Percentiles rank a stretch among this genome's conserved stretches.
These are phyloP conservation scores for Phycomyces blakesleeanus DNA, from an alignment of 192 early-diverging fungal species.

Conservation along the genomic window DNA sequence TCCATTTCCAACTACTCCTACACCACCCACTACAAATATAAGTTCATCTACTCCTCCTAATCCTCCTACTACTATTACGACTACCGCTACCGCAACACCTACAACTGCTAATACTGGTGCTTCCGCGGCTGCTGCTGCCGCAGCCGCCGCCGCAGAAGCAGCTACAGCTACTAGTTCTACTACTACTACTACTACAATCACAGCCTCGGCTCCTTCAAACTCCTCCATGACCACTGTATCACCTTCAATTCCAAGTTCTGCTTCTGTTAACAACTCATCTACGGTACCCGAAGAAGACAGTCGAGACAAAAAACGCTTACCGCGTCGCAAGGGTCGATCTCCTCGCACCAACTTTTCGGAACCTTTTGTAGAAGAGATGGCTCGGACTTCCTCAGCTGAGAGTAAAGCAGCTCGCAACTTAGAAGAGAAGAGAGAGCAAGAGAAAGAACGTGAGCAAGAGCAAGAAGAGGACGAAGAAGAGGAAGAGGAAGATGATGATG, in stretches of 20 bases:
- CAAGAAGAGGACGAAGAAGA: constrained; percentile 12
- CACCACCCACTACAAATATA: constrained; percentile 16
- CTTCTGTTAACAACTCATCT: background rate
- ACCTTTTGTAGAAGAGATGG: too few species aligned
- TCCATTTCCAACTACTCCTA: constrained; percentile 23
- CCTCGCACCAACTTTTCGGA: background rate
- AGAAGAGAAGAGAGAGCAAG: constrained; percentile 9
- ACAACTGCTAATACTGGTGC: too few species aligned
- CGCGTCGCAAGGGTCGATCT: constrained; percentile 16
- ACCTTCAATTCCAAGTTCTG: background rate
- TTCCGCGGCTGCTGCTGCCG: too few species aligned
- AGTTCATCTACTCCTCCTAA: too few species aligned
- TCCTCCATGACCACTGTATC: background rate
- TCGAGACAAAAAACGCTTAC: background rate
- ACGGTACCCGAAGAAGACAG: background rate
- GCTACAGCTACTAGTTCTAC: too few species aligned
- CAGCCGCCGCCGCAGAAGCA: too few species aligned
- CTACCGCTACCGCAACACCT: too few species aligned
- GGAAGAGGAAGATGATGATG: constrained; percentile 25
- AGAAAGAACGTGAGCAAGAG: constrained; percentile 19
- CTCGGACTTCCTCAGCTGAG: too few species aligned
- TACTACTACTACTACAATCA: too few species aligned
- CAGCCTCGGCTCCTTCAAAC: too few species aligned
- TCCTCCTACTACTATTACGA: too few species aligned
- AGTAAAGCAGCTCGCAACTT: too few species aligned